These are phyloP conservation scores for Erythrobasidium hasegawianum DNA, from an alignment of 1,284 basidiomycete species.

Conservation along the genomic window DNA sequence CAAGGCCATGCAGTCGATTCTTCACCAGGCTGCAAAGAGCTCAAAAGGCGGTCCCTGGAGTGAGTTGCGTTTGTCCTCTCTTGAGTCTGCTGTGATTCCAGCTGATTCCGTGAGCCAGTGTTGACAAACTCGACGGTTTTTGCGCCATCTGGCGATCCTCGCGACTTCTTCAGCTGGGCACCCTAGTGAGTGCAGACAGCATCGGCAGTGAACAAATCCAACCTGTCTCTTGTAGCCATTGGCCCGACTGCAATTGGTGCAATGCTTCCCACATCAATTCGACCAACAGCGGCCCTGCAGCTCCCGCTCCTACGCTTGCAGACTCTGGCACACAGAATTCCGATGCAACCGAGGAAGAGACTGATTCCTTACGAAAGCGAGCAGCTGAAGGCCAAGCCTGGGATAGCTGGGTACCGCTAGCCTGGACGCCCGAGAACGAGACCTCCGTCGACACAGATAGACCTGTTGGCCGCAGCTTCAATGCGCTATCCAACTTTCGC, in stretches of 20 bases:
- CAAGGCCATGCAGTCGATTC: slow-evolving; percentile 3
- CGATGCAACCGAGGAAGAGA: neutral
- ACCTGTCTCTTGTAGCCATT: neutral
- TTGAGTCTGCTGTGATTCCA: neutral
- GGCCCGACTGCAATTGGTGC: slow-evolving; percentile 12
- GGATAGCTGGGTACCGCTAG: neutral
- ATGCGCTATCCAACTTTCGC: neutral
- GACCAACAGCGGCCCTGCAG: neutral
- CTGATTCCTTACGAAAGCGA: neutral
- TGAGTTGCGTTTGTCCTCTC: neutral
- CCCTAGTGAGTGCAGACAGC: neutral
- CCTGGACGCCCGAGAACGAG: neutral
- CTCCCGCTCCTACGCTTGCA: neutral
- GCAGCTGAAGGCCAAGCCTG: neutral
- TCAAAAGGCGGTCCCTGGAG: slow-evolving; percentile 2
- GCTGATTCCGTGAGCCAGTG: neutral
- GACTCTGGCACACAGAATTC: neutral
- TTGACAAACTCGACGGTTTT: neutral
- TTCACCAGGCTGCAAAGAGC: neutral
- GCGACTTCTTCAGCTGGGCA: slow-evolving; percentile 10
- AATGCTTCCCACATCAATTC: neutral
- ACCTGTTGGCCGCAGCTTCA: neutral
- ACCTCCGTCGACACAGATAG: neutral
- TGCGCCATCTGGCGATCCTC: neutral
- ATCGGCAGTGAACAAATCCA: neutral